Evolutionary conservation across 805 yeast genomes (phyloP).

Genomic region (Danielia reshetovae): DNA sequence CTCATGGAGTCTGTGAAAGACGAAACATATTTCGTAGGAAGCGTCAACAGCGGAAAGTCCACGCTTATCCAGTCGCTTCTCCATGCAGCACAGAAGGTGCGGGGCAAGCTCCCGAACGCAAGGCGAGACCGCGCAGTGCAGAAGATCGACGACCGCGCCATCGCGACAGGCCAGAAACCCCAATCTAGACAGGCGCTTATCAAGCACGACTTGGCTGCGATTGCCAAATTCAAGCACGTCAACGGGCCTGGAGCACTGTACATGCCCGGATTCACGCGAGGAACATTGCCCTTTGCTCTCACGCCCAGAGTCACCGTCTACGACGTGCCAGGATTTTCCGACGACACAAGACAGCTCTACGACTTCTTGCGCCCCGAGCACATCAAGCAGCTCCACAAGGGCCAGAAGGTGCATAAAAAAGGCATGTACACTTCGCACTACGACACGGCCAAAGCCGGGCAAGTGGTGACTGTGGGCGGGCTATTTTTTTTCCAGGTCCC

Average conservation of each 20-base stretch:
- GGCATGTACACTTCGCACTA: constrained; percentile 32
- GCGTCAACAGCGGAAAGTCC: constrained; percentile 69
- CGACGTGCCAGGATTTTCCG: constrained; percentile 48
- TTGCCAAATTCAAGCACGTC: constrained; percentile 18
- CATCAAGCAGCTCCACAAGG: constrained; percentile 28
- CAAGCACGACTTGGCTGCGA: constrained; percentile 1
- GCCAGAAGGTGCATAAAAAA: constrained; percentile 22
- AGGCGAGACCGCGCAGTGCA: constrained; percentile 7
- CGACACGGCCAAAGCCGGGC: constrained; percentile 39
- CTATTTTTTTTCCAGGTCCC: constrained; percentile 58
- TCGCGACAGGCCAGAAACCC: not conserved
- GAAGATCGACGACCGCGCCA: constrained; percentile 4
- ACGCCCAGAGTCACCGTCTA: constrained; percentile 28
- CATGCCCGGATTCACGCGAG: constrained; percentile 72
- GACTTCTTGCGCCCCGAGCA: constrained; percentile 19
- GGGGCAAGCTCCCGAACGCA: constrained; percentile 11
- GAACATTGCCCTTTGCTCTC: constrained; percentile 30
- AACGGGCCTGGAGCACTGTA: constrained; percentile 46
- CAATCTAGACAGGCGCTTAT: not conserved
- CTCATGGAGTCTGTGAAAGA: constrained; percentile 36
- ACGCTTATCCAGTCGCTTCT: constrained; percentile 50
- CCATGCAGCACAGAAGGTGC: constrained; percentile 11
- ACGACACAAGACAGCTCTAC: constrained; percentile 21
- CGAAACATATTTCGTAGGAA: constrained; percentile 55
- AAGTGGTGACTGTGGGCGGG: constrained; percentile 57